Base-by-base conservation (phyloP, 148 eudicot species). In the Rhododendron henanense region DNA sequence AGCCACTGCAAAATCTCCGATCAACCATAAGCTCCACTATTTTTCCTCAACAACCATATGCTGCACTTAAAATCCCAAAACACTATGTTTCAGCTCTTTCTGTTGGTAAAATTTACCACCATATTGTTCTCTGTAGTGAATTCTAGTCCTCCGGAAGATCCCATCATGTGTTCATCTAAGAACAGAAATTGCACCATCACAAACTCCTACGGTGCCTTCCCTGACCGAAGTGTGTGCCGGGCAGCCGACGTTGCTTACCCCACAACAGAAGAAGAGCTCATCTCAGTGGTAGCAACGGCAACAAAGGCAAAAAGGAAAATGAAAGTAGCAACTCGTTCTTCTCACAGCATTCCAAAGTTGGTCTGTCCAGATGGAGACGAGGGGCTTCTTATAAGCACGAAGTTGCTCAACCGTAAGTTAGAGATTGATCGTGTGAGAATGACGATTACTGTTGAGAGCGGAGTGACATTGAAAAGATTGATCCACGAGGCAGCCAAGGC, bases 331-430 rank as follows among this genome's bases (percentile, higher is more conserved):
- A 92, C 98, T 0, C 89, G 93, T 0, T 90, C 78, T 87, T 87
- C 91, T 1, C 94, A 93, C 81, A 95, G 98, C 82, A 88, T 93
- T 37, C 93, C 98, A 1, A 92, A 93, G 78, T 83, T 93, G 74
- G 95, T 89, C 15, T 95, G 96, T 37, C 92, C 91, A 0, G 96
- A 88, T 18, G 96, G 92, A 3, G 90, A 91, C 0, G 83, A 92
- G 14, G 95, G 98, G 16, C 90, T 95, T 6, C 55, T 95, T 5
- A 92, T 95, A 81, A 94, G 98, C 91, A 95, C 98, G 0, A 86
- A 90, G 51, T 75, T 89, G 31, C 88, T 95, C 1, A 90, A 95
- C 83, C 83, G 79, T 6, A 81, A 85, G 3, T 23, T 89, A 11
- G 48, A 84, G 1, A 78, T 92, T 4, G 90, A 95, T 69, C n/a